A percentile compares a stretch with the other conserved stretches of the same genome.
Evolutionary conservation across 2,329 filamentous ascomycete species (phyloP).

Genomic region (Talaromyces albobiverticillius): DNA sequence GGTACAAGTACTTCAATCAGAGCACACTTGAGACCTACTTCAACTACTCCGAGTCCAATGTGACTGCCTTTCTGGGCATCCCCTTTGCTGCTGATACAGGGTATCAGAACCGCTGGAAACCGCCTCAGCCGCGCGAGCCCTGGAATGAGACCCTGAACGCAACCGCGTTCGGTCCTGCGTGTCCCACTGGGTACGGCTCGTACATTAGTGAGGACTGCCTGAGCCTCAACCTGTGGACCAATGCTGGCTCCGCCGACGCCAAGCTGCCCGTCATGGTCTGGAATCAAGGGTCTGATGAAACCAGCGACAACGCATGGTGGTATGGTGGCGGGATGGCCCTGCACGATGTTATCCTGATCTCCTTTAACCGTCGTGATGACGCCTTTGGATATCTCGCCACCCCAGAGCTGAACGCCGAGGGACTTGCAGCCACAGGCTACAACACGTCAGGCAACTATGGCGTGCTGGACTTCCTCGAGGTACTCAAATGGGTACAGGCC

Average conservation of each 20-base stretch:
- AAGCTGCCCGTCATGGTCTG: conserved; percentile 29
- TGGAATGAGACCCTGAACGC: conserved; percentile 23
- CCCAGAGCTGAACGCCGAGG: conserved; percentile 26
- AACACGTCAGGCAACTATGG: conserved; percentile 40
- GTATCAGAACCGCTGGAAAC: conserved; percentile 26
- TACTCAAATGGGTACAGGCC: conserved; percentile 56
- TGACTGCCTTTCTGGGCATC: conserved; percentile 24
- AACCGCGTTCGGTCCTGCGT: conserved; percentile 22
- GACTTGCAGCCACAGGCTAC: conserved; percentile 20
- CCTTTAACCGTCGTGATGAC: conserved; percentile 28
- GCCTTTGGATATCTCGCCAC: conserved; percentile 27
- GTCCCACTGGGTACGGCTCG: conserved; percentile 16
- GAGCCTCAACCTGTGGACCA: conserved; percentile 31
- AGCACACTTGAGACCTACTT: conserved; percentile 20
- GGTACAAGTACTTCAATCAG: conserved; percentile 22
- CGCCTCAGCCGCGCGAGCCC: conserved; percentile 21
- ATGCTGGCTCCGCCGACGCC: conserved; percentile 18
- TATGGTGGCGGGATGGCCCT: conserved; percentile 29
- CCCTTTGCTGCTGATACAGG: conserved; percentile 27
- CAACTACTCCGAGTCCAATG: conserved; percentile 18
- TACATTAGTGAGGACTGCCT: conserved; percentile 32
- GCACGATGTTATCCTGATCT: conserved; percentile 27
- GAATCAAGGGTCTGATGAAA: conserved; percentile 28
- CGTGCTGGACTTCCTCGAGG: conserved; percentile 53
- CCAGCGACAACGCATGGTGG: conserved; percentile 23